Conservation (phyloP, 805 yeast species). For the Saccharomycopsis sp. region DNA sequence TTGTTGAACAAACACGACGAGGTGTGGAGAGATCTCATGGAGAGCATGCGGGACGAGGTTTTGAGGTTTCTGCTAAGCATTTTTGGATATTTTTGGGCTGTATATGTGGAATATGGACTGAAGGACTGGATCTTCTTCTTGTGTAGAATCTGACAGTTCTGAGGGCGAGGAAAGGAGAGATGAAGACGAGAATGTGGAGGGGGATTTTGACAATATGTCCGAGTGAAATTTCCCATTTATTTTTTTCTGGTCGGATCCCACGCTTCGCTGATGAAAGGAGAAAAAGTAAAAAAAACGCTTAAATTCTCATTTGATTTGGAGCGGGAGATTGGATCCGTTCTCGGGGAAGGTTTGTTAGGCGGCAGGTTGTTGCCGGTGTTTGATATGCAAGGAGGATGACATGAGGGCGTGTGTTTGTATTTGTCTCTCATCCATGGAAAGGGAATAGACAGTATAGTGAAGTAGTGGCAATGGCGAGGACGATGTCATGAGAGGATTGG, state of each 20-base stretch:
- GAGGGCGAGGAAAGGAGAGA: neutral
- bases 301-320: neutral
- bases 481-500: no score
- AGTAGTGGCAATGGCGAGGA: no score
- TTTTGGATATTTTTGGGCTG: neutral
- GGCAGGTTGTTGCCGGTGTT: no score
- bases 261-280: no score
- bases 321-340: conserved; percentile 1
- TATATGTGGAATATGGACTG: neutral
- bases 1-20: conserved; percentile 8
- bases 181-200: neutral
- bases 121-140: neutral
- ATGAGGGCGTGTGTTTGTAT: no score
- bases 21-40: conserved; percentile 13
- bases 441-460: no score
- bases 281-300: neutral
- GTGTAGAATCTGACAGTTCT: neutral
- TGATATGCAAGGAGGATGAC: no score
- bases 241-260: no score
- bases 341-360: neutral
- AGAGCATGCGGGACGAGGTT: neutral
- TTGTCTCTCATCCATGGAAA: no score
- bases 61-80: neutral
- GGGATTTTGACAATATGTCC: neutral
- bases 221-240: no score